Evolutionary conservation across 148 eudicot species (phyloP).

Genomic region (Camellia lanceoleosa): DNA sequence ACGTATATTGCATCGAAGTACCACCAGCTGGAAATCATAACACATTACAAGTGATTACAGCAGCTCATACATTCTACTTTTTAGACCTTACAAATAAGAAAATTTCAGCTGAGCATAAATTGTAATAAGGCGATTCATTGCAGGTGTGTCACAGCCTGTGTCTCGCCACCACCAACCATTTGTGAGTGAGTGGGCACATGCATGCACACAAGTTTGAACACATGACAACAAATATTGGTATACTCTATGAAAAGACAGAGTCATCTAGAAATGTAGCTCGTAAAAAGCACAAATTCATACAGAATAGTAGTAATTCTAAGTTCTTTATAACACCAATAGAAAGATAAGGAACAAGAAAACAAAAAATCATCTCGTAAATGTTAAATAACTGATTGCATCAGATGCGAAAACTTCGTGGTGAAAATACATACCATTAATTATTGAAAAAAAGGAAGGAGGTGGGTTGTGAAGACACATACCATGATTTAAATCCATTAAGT

Average conservation of each 20-base stretch:
- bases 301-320: not conserved
- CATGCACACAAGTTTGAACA: too few species aligned
- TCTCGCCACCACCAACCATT: too few species aligned
- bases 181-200: too few species aligned
- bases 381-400: not conserved
- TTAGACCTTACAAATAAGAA: not conserved
- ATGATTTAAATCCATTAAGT: slow-evolving; percentile 79
- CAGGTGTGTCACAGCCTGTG: not conserved
- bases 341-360: slow-evolving; percentile 7
- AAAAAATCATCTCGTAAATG: not conserved
- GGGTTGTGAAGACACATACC: slow-evolving; percentile 38
- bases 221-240: not conserved
- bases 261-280: too few species aligned
- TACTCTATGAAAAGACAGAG: not conserved
- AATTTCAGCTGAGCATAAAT: not conserved
- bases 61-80: not conserved
- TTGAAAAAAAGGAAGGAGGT: not conserved
- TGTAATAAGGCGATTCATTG: not conserved
- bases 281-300: too few species aligned
- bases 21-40: slow-evolving; percentile 43
- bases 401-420: not conserved
- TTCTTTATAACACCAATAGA: not conserved
- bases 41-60: not conserved
- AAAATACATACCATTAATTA: not conserved
- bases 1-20: slow-evolving; percentile 57